Conservation (phyloP, 2,329 filamentous ascomycete genomes). For the Aspergillus pseudoglaucus region DNA sequence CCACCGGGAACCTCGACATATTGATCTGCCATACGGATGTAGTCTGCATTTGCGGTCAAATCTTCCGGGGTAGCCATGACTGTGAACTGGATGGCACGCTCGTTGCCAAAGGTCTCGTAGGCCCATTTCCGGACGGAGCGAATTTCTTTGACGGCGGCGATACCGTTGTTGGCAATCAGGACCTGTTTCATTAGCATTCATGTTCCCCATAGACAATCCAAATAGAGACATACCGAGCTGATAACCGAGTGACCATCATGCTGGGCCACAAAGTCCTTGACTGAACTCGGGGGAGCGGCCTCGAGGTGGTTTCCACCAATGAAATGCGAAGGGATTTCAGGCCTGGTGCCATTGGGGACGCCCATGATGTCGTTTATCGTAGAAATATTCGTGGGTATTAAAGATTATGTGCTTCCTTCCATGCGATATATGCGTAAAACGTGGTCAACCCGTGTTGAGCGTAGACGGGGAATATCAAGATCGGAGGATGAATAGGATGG, state of each 20-base stretch:
- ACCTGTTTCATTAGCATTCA: constrained; percentile 52
- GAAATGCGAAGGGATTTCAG: constrained; percentile 84
- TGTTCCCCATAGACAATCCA: not conserved
- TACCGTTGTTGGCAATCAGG: constrained; percentile 98
- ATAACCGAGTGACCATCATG: constrained; percentile 97
- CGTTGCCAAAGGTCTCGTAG: constrained; percentile 98
- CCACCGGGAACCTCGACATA: constrained; percentile 98
- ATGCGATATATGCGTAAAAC: not conserved
- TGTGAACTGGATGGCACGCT: constrained; percentile 96
- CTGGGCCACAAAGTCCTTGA: constrained; percentile 91
- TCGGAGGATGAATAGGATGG: not conserved
- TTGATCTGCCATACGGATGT: constrained; percentile 99
- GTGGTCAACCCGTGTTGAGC: not conserved
- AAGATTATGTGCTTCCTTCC: constrained; percentile 18
- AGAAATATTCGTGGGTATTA: constrained; percentile 12
- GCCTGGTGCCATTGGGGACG: constrained; percentile 53
- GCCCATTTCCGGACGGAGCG: constrained; percentile 99
- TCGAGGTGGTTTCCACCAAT: constrained; percentile 88
- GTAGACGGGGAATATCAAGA: not conserved
- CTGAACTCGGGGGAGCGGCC: constrained; percentile 72
- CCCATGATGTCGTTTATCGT: constrained; percentile 29
- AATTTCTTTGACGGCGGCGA: constrained; percentile 98
- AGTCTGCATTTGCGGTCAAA: constrained; percentile 94
- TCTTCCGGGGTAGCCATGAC: constrained; percentile 99
- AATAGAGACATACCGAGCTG: constrained; percentile 67